These are phyloP conservation scores for Vaccinium darrowii DNA, from an alignment of 148 eudicot genomes.

Conservation along the genomic window DNA sequence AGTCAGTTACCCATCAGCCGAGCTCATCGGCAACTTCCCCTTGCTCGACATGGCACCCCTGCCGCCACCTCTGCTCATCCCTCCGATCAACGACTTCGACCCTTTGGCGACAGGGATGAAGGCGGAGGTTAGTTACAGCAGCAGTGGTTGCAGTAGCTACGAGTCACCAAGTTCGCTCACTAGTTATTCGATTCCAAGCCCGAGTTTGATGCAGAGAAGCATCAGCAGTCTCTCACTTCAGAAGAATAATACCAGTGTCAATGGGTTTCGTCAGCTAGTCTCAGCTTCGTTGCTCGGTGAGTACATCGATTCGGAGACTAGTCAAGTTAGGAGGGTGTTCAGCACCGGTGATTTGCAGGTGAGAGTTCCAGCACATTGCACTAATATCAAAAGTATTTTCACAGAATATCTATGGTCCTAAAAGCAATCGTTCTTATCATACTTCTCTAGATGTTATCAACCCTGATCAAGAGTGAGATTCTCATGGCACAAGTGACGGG, in stretches of 20 bases:
- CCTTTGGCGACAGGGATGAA: background rate
- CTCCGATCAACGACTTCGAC: slow-evolving; percentile 20
- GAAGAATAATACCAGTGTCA: slow-evolving; percentile 18
- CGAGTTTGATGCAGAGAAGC: slow-evolving; percentile 33
- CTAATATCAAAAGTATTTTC: background rate
- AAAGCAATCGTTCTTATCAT: background rate
- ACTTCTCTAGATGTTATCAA: background rate
- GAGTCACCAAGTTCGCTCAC: slow-evolving; percentile 34
- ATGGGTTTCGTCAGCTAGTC: slow-evolving; percentile 24
- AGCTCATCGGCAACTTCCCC: slow-evolving; percentile 17
- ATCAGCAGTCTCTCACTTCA: slow-evolving; percentile 59
- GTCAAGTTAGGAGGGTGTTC: slow-evolving; percentile 42
- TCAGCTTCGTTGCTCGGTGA: slow-evolving; percentile 24
- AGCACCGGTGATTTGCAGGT: slow-evolving; percentile 66
- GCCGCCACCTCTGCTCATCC: slow-evolving; percentile 24
- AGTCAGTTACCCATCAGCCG: background rate
- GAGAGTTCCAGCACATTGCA: background rate
- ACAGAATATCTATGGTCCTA: background rate
- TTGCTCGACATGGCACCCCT: background rate
- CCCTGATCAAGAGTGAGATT: background rate
- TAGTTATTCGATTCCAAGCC: slow-evolving; percentile 16
- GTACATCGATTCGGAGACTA: slow-evolving; percentile 28
- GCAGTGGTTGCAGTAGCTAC: slow-evolving; percentile 37
- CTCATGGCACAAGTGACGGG: background rate
- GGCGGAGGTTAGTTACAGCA: slow-evolving; percentile 21